phyloP scores from a whole-genome alignment of 176 grass and related monocot species.

The Lolium multiflorum region DNA sequence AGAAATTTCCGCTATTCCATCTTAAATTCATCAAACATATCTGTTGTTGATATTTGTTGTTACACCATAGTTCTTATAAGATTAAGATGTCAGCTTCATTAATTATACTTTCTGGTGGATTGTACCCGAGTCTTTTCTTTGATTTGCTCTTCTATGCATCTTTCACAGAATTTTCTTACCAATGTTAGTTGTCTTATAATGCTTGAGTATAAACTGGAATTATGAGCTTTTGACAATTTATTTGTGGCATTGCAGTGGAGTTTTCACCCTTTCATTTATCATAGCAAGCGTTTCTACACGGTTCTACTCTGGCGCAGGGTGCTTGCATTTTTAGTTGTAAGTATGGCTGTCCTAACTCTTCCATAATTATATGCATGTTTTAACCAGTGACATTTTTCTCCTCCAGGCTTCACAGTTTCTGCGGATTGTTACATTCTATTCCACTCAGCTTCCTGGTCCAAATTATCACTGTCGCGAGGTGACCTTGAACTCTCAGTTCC shows the following conservation, averaged over 20 bases:
- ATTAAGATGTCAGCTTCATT: conserved; percentile 3
- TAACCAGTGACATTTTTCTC: neutral
- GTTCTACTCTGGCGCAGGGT: conserved; percentile 92
- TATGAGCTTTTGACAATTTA: conserved; percentile 23
- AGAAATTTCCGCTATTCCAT: neutral
- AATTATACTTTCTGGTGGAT: neutral
- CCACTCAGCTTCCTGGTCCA: conserved; percentile 97
- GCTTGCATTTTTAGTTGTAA: conserved; percentile 94
- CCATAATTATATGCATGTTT: conserved; percentile 12
- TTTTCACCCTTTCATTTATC: conserved; percentile 96
- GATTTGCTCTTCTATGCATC: neutral
- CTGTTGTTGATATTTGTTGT: neutral
- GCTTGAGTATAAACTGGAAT: conserved; percentile 17
- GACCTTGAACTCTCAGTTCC: conserved; percentile 11
- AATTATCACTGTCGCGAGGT: conserved; percentile 99
- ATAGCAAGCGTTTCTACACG: conserved; percentile 95
- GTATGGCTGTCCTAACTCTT: conserved; percentile 40
- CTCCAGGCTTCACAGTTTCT: conserved; percentile 81
- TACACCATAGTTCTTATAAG: neutral
- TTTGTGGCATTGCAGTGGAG: conserved; percentile 75
- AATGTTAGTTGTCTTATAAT: conserved; percentile 15
- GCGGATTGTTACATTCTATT: conserved; percentile 90
- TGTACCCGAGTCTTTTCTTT: neutral
- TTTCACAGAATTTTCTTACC: conserved; percentile 23
- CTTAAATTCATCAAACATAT: neutral